Conservation (phyloP, 352 stramenopile species). For the Phytophthora chlamydospora region DNA sequence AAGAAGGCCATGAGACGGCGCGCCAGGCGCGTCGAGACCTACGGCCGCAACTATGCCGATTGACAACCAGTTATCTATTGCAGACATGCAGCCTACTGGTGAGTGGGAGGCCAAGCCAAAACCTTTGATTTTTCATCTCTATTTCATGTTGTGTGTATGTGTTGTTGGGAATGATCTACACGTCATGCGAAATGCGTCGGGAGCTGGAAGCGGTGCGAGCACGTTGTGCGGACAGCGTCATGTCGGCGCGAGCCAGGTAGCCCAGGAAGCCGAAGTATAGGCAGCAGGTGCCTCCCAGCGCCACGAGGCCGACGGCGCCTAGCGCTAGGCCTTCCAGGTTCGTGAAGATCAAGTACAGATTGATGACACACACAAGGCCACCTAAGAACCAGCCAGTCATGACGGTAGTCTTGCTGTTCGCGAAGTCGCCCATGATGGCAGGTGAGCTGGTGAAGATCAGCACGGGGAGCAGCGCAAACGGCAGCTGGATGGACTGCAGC, state of each 20-base stretch:
- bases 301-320: slow-evolving; percentile 33
- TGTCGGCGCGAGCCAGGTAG: slow-evolving; percentile 63
- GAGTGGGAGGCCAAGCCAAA: neutral
- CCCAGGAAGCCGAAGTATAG: slow-evolving; percentile 80
- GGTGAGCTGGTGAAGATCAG: slow-evolving; percentile 86
- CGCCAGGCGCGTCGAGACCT: slow-evolving; percentile 63
- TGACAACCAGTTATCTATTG: slow-evolving; percentile 33
- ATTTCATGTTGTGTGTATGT: slow-evolving; percentile 5
- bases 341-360: slow-evolving; percentile 77
- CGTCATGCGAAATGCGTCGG: slow-evolving; percentile 24
- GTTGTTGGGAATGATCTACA: slow-evolving; percentile 9
- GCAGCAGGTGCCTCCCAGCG: slow-evolving; percentile 40
- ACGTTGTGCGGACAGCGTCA: slow-evolving; percentile 26
- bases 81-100: neutral
- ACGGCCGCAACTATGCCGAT: slow-evolving; percentile 72
- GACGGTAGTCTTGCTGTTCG: slow-evolving; percentile 54
- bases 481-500: slow-evolving; percentile 92
- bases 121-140: slow-evolving; percentile 6
- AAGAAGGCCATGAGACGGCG: slow-evolving; percentile 71
- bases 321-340: slow-evolving; percentile 65
- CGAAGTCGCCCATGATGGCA: slow-evolving; percentile 85
- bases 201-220: slow-evolving; percentile 26
- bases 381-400: slow-evolving; percentile 62
- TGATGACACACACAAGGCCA: slow-evolving; percentile 72
- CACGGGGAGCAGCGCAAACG: slow-evolving; percentile 91